Evolutionary conservation across 352 stramenopile species (phyloP).

Genomic region (Pelagophyceae sp.): DNA sequence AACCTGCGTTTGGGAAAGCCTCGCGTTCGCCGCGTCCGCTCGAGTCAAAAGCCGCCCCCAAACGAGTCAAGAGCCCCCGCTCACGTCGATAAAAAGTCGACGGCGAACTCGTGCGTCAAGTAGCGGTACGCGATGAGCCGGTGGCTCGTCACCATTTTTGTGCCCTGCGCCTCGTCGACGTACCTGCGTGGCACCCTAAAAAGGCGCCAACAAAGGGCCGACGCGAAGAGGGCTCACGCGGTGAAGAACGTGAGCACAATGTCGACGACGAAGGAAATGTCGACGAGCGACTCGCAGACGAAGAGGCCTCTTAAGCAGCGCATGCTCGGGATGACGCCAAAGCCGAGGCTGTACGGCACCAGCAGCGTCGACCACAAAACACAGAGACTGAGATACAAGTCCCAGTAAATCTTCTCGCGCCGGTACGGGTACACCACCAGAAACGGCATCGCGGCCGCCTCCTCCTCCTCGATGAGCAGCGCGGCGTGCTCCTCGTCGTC

Average conservation of each 20-base stretch:
- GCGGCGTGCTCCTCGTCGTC: not conserved
- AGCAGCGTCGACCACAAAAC: slow-evolving; percentile 24
- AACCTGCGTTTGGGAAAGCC: too few species aligned
- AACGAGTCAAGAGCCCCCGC: too few species aligned
- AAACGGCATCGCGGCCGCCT: not conserved
- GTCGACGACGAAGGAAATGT: slow-evolving; percentile 35
- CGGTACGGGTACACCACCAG: not conserved
- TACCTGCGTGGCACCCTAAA: too few species aligned
- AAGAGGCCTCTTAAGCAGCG: not conserved
- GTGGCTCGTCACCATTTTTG: slow-evolving; percentile 5
- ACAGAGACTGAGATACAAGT: not conserved
- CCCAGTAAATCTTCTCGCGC: not conserved
- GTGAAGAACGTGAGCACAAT: slow-evolving; percentile 36
- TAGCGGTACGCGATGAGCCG: slow-evolving; percentile 22
- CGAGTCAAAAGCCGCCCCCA: too few species aligned
- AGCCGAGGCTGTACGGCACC: slow-evolving; percentile 23
- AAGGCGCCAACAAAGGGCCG: too few species aligned
- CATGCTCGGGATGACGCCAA: not conserved
- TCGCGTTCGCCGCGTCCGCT: too few species aligned
- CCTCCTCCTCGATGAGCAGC: not conserved
- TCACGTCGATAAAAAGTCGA: slow-evolving; percentile 31
- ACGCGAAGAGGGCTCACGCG: too few species aligned
- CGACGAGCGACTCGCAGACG: slow-evolving; percentile 24
- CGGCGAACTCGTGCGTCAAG: slow-evolving; percentile 21
- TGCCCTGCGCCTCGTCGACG: slow-evolving; percentile 3